Percentiles rank a stretch among this genome's conserved stretches.
phyloP scores from a whole-genome alignment of 345 rosid genomes.

The Hevea brasiliensis region DNA sequence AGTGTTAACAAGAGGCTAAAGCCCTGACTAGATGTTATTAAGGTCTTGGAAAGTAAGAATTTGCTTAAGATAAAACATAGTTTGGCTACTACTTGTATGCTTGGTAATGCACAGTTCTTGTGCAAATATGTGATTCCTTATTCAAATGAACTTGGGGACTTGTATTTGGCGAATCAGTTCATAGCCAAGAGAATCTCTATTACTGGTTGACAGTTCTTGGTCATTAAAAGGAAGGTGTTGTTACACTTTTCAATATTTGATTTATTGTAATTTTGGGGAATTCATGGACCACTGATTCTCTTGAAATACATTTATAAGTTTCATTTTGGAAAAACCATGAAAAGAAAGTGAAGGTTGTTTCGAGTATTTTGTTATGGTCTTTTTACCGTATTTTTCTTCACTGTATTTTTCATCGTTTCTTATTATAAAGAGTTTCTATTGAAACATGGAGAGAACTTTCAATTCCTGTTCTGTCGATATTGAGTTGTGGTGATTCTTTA shows the following conservation, averaged over 20 bases:
- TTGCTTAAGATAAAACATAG: constrained; percentile 21
- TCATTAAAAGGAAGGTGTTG: background rate
- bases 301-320: background rate
- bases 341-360: background rate
- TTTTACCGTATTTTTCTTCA: background rate
- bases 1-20: constrained; percentile 28
- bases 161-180: background rate
- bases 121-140: constrained; percentile 29
- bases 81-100: constrained; percentile 18
- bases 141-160: constrained; percentile 5
- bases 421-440: background rate
- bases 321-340: background rate
- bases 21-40: constrained; percentile 26
- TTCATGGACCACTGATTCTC: background rate
- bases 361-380: background rate
- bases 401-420: background rate
- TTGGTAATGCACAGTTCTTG: constrained; percentile 14
- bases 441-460: background rate
- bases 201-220: background rate
- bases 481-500: background rate
- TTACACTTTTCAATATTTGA: background rate
- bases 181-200: background rate
- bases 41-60: constrained; percentile 33
- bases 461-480: background rate
- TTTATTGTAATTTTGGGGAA: too few species aligned